These are phyloP conservation scores for Odontarrhena argentea DNA, from an alignment of 345 rosid genomes.

Conservation along the genomic window DNA sequence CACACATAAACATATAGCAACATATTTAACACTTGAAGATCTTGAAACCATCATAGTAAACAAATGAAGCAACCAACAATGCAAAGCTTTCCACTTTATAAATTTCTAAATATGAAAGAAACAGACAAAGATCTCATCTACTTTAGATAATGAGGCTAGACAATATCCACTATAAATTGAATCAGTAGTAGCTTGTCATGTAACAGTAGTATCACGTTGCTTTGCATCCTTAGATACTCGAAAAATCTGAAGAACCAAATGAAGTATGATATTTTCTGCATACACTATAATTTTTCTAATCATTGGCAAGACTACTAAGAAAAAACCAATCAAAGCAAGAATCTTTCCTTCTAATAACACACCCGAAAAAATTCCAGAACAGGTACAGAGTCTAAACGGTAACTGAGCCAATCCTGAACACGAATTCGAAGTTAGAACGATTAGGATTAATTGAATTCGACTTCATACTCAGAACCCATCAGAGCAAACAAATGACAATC, in stretches of 20 bases:
- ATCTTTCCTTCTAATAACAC: neutral
- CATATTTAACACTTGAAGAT: neutral
- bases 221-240: slow-evolving; percentile 81
- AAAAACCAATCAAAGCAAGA: neutral
- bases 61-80: no score
- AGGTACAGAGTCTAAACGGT: neutral
- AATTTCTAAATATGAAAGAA: no score
- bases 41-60: no score
- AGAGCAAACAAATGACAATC: slow-evolving; percentile 11
- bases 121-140: no score
- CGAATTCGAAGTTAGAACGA: neutral
- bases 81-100: no score
- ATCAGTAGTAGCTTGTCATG: no score
- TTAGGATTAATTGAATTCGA: slow-evolving; percentile 1
- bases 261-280: neutral
- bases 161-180: no score
- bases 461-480: slow-evolving; percentile 6
- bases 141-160: no score
- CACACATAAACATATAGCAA: neutral
- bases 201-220: slow-evolving; percentile 53
- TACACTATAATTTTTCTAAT: neutral
- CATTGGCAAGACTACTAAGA: neutral
- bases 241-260: slow-evolving; percentile 63
- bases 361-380: neutral
- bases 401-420: neutral